Percentiles rank a stretch among this genome's conserved stretches.
phyloP scores from a whole-genome alignment of 2,329 filamentous ascomycete species.

The Xylaria multiplex region DNA sequence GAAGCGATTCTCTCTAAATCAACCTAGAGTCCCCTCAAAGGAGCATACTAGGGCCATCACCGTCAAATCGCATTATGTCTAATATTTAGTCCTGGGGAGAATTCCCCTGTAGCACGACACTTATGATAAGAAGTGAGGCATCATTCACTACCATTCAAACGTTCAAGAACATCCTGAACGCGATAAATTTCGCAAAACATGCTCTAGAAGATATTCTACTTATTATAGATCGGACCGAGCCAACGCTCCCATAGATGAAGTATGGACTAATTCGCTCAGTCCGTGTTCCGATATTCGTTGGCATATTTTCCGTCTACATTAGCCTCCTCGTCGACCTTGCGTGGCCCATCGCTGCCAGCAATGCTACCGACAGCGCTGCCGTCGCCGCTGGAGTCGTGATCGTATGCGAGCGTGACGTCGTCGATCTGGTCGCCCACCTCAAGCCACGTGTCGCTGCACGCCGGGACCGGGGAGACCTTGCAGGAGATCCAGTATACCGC shows the following conservation, averaged over 20 bases:
- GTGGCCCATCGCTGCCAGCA: slow-evolving; percentile 45
- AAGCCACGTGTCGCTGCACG: slow-evolving; percentile 75
- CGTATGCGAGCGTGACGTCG: slow-evolving; percentile 61
- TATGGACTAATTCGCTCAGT: slow-evolving; percentile 5
- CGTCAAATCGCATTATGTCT: neutral
- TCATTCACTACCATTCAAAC: neutral
- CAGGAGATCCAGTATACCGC: slow-evolving; percentile 76
- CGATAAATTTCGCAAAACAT: neutral
- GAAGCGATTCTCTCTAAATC: too few relatives aligned
- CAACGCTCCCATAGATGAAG: neutral
- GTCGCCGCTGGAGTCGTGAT: slow-evolving; percentile 40
- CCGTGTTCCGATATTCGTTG: slow-evolving; percentile 30
- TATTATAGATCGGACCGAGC: neutral
- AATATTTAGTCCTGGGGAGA: neutral
- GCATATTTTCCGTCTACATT: slow-evolving; percentile 41
- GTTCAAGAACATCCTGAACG: neutral
- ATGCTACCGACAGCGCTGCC: slow-evolving; percentile 2
- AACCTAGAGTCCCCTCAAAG: too few relatives aligned
- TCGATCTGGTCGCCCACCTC: slow-evolving; percentile 59
- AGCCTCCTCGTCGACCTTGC: slow-evolving; percentile 54
- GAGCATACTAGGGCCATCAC: too few relatives aligned
- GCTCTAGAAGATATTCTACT: neutral
- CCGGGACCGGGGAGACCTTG: slow-evolving; percentile 75
- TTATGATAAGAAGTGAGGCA: neutral
- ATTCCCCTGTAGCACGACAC: too few relatives aligned